Base-by-base conservation (phyloP, 306 rosid species). In the Ochetophila trinervis region DNA sequence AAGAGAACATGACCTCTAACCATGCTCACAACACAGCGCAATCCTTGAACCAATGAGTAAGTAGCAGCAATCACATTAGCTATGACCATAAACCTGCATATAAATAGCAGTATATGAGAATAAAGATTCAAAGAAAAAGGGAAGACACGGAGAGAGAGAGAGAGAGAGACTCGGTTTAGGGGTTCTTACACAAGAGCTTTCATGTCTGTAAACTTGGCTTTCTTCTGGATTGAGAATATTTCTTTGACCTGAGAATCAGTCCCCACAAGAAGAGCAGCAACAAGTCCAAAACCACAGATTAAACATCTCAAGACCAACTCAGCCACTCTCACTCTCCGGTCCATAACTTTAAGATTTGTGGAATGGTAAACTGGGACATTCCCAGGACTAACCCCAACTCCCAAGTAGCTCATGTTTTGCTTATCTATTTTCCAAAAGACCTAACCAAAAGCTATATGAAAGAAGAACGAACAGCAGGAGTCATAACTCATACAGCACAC, bases 361-460 rank as follows among this genome's bases (percentile, higher is more conserved):
- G 40, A 40, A 40, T 87, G 96, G 56, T 56, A 72, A 15, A 87
- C 91, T 3, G 97, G 84, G 51, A 82, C 91, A 72, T 54, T 82
- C 49, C 97, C 95, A 51, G 96, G 93, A 77, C 95, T 93, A 60
- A 87, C 85, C 63, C 97, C 99, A 0, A 90, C 87, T 36, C 88
- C 79, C 76, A 86, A 57, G 44, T 86, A 79, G 67, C 87, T 89
- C 98, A 93, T 93, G 15, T 42, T 45, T 68, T 27, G 32, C 32
- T 27, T 27, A 27, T 27, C 4, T 8, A 40, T 8, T 40, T 11
- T 23, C 69, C 76, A 60, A 34, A 20, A 53, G 44, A 57, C 59
- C 68, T 74, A 11, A 74, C 49, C 53, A 34, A 69, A 21, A 40
- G 34, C 11, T 53, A 40, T 5, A 35, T 50, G 16, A 2, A 11